Evolutionary conservation across 2,329 filamentous ascomycete genomes (phyloP).

Genomic region (Stylonectria norvegica): DNA sequence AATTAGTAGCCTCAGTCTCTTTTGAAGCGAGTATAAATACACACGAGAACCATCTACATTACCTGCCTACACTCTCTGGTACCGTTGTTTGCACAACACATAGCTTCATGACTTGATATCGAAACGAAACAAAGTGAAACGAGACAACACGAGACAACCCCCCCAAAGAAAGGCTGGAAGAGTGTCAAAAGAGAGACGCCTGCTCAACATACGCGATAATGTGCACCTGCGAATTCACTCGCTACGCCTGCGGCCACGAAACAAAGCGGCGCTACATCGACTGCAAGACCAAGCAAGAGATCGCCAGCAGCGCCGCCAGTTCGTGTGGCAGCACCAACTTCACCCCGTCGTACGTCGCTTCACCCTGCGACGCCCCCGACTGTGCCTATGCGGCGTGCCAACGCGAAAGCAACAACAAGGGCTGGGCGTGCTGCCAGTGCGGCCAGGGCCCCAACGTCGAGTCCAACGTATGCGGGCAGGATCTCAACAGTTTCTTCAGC

Average conservation of each 20-base stretch:
- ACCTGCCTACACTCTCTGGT: too few relatives aligned
- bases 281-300: constrained; percentile 15
- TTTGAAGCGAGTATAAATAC: too few relatives aligned
- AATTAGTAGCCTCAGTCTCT: too few relatives aligned
- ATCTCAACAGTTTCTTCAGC: too few relatives aligned
- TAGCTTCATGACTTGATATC: too few relatives aligned
- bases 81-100: too few relatives aligned
- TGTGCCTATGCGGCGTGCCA: constrained; percentile 16
- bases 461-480: constrained; percentile 12
- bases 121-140: background rate
- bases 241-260: constrained; percentile 20
- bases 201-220: constrained; percentile 13
- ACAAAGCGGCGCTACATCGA: constrained; percentile 15
- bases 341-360: constrained; percentile 2
- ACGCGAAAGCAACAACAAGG: constrained; percentile 3
- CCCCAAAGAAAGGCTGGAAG: background rate
- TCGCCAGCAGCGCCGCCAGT: constrained; percentile 14
- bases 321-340: constrained; percentile 18
- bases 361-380: constrained; percentile 6
- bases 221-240: constrained; percentile 18
- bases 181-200: too few relatives aligned
- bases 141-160: constrained; percentile 1
- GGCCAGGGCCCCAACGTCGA: constrained; percentile 18
- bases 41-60: too few relatives aligned
- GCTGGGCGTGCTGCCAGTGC: constrained; percentile 22